Evolutionary conservation across 345 rosid species (phyloP), one percentile per base, ranked within the genome.

Genomic region (Dovyalis caffra): DNA sequence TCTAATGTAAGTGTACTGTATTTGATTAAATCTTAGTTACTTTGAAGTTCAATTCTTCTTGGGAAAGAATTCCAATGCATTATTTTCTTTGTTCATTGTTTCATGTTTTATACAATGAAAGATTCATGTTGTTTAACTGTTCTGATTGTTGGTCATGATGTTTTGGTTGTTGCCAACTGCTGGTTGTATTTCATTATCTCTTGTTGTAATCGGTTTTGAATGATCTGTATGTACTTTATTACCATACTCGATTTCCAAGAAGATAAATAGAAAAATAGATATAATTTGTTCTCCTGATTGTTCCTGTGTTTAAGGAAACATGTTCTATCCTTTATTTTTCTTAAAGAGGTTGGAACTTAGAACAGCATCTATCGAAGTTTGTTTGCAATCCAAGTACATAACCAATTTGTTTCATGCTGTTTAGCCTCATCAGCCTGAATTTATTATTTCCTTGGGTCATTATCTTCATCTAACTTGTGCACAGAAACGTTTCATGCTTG

Each of bases 1-100:
- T 78, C 85, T 80, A 76, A 69, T 75, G 83, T 73, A 64, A 32
- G 67, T 86, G 84, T 80, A 80, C 26, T 78, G n/a, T 37, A 77
- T 45, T 81, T 64, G 75, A 77, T 77, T 83, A 65, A 62, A 53
- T 79, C 64, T 65, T 29, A 69, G 38, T 68, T 57, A 58, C 21
- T 80, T 70, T 80, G 67, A 58, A 34, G 74, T 74, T 66, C 68
- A 68, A 66, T 66, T 73, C 35, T 80, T 75, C 53, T 62, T 64
- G 3, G 20, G 60, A 65, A 69, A 74, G 45, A 65, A 63, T 53
- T 25, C 60, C n/a, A n/a, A 3, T 35, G 64, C 71, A 49, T n/a
- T 45, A 43, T 64, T 43, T 51, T 71, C 43, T 11, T 28, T 18
- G 29, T 45, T 68, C 10, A 2, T n/a, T 69, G 70, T 58, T 35